Percentiles rank a stretch among this genome's conserved stretches.
Conservation (phyloP, 2,329 filamentous ascomycete genomes). For the Rhynchosporium agropyri region DNA sequence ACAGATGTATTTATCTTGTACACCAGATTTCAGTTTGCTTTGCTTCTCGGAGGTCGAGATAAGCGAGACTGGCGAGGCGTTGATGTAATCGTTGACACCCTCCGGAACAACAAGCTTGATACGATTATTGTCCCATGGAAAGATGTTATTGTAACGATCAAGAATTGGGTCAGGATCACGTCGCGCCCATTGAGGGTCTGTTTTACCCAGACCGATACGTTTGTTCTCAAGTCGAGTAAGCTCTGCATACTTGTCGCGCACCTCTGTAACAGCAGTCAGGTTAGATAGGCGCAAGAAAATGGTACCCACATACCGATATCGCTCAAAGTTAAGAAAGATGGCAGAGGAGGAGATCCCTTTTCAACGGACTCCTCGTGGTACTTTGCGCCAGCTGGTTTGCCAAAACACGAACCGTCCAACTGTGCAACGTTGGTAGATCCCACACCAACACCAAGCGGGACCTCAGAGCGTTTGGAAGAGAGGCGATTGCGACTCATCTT, state of each 20-base stretch:
- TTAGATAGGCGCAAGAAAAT: conserved; percentile 3
- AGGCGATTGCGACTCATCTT: conserved; percentile 38
- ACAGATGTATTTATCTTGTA: conserved; percentile 72
- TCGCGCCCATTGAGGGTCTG: conserved; percentile 55
- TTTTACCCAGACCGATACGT: conserved; percentile 40
- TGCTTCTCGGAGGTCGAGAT: conserved; percentile 43
- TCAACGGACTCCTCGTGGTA: conserved; percentile 13
- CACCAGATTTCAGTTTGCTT: conserved; percentile 34
- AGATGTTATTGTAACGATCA: conserved; percentile 88
- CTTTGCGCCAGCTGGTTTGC: conserved; percentile 22
- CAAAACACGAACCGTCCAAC: conserved; percentile 26
- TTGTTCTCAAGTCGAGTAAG: conserved; percentile 59
- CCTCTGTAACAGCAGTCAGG: conserved; percentile 45
- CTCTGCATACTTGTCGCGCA: conserved; percentile 61
- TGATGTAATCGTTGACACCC: conserved; percentile 76
- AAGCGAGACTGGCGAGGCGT: conserved; percentile 67
- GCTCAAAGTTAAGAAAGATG: conserved; percentile 55
- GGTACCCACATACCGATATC: conserved; percentile 49
- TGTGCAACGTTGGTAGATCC: conserved; percentile 24
- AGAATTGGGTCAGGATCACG: conserved; percentile 60
- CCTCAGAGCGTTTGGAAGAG: conserved; percentile 36
- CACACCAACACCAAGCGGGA: conserved; percentile 27
- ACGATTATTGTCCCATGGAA: conserved; percentile 86
- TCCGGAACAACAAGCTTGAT: conserved; percentile 78
- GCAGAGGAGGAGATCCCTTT: conserved; percentile 42